Evolutionary conservation across 768 basidiomycete species (phyloP).

Genomic region (Arthromyces matolae): DNA sequence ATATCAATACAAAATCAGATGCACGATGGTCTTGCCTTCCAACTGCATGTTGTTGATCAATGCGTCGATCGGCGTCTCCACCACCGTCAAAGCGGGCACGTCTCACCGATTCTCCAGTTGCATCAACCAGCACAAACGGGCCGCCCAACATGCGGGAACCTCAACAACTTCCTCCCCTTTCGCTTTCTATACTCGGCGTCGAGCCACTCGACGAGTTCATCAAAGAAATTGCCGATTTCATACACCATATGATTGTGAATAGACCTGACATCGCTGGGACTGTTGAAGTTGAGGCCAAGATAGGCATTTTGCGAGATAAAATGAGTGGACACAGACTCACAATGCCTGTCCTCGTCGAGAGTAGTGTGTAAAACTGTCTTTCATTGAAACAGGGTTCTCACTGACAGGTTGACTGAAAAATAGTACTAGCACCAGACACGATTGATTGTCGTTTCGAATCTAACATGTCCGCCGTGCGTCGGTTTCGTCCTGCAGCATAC

Average conservation of each 20-base stretch:
- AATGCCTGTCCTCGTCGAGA: conserved; percentile 78
- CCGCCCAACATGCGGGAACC: conserved; percentile 21
- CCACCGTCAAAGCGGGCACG: conserved; percentile 31
- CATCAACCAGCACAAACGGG: conserved; percentile 22
- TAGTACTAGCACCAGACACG: conserved; percentile 66
- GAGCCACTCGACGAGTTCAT: conserved; percentile 94
- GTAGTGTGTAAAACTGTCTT: conserved; percentile 53
- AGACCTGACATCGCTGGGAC: conserved; percentile 50
- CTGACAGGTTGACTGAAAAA: not conserved
- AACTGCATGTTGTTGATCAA: too few species aligned
- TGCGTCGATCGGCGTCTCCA: conserved; percentile 25
- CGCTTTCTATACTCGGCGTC: conserved; percentile 79
- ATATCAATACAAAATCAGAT: too few species aligned
- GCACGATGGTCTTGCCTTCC: too few species aligned
- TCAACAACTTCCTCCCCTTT: conserved; percentile 53
- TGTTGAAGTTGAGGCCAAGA: conserved; percentile 90
- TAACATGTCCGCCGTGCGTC: conserved; percentile 84
- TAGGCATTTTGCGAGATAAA: conserved; percentile 70
- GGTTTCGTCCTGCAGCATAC: not conserved
- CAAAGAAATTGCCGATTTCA: conserved; percentile 85
- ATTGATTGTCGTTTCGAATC: conserved; percentile 79
- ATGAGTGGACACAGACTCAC: conserved; percentile 50
- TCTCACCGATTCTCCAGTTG: conserved; percentile 16
- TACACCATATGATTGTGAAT: conserved; percentile 65
- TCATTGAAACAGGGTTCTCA: not conserved